phyloP scores from a whole-genome alignment of 2,329 filamentous ascomycete genomes.

The Pseudogymnoascus pannorum region DNA sequence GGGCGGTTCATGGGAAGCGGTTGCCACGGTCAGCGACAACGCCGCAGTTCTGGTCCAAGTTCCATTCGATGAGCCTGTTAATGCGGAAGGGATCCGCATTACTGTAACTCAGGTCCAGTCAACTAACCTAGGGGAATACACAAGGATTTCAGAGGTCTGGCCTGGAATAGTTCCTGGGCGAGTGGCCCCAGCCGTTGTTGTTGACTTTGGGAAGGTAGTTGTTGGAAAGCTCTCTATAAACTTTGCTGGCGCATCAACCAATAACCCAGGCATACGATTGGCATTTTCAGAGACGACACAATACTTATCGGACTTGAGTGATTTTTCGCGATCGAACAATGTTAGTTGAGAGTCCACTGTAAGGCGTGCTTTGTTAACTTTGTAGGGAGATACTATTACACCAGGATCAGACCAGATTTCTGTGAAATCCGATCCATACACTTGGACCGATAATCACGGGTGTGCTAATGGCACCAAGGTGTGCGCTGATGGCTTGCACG shows the following conservation, averaged over 20 bases:
- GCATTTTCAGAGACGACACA: constrained; percentile 43
- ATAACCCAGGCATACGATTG: constrained; percentile 35
- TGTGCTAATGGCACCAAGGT: constrained; percentile 38
- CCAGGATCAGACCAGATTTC: constrained; percentile 44
- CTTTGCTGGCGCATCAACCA: constrained; percentile 31
- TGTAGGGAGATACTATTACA: constrained; percentile 33
- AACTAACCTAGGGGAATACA: background rate
- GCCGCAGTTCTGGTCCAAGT: background rate
- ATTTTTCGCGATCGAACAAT: constrained; percentile 43
- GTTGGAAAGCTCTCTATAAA: constrained; percentile 37
- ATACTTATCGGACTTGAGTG: constrained; percentile 37
- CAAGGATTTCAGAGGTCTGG: constrained; percentile 6
- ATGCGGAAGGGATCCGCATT: background rate
- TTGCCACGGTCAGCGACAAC: background rate
- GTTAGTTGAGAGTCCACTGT: constrained; percentile 21
- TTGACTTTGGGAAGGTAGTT: constrained; percentile 45
- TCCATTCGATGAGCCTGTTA: background rate
- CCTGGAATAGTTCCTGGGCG: constrained; percentile 5
- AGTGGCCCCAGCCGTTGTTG: constrained; percentile 32
- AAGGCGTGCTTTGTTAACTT: constrained; percentile 8
- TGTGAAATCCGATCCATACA: constrained; percentile 35
- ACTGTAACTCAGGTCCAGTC: background rate
- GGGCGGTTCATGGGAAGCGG: background rate
- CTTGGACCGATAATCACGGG: constrained; percentile 39
- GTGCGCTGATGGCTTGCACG: constrained; percentile 45